Conservation (phyloP, 441 rosid species). For the Croton setiger region DNA sequence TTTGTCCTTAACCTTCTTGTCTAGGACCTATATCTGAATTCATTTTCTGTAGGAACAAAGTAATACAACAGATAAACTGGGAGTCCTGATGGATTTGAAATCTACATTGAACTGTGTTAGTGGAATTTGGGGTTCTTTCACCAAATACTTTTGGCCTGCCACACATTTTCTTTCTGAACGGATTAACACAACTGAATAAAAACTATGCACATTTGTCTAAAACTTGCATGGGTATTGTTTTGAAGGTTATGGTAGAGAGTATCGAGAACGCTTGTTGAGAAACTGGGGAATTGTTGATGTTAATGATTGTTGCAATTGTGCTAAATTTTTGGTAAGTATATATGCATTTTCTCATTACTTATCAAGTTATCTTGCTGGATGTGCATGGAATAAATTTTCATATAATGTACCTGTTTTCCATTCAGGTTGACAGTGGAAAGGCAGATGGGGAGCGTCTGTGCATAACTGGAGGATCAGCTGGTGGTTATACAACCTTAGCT, state of each 20-base stretch:
- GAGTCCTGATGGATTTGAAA: slow-evolving; percentile 3
- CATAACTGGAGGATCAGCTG: slow-evolving; percentile 95
- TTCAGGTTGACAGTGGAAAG: slow-evolving; percentile 69
- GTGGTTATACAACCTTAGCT: slow-evolving; percentile 91
- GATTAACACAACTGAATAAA: not conserved
- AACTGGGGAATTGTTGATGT: slow-evolving; percentile 92
- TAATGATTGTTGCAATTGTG: slow-evolving; percentile 91
- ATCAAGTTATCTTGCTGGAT: slow-evolving; percentile 4
- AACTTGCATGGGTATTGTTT: slow-evolving; percentile 21
- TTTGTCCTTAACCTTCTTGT: slow-evolving; percentile 33
- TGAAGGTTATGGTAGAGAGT: slow-evolving; percentile 90
- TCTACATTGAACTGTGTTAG: not conserved
- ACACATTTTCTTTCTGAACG: not conserved
- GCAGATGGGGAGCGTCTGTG: slow-evolving; percentile 73
- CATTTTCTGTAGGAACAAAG: not conserved
- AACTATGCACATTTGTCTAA: slow-evolving; percentile 4
- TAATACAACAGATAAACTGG: not conserved
- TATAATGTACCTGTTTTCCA: slow-evolving; percentile 20
- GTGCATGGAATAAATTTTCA: not conserved
- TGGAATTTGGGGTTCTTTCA: not conserved
- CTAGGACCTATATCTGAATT: not conserved
- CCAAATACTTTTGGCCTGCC: not conserved
- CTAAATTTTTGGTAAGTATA: slow-evolving; percentile 63
- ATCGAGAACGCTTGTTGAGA: slow-evolving; percentile 64
- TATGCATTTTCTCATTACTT: slow-evolving; percentile 4